A percentile compares a stretch with the other conserved stretches of the same genome.
These are phyloP conservation scores for Sordariomycetes sp. DNA, from an alignment of 2,329 filamentous ascomycete species.

Conservation along the genomic window DNA sequence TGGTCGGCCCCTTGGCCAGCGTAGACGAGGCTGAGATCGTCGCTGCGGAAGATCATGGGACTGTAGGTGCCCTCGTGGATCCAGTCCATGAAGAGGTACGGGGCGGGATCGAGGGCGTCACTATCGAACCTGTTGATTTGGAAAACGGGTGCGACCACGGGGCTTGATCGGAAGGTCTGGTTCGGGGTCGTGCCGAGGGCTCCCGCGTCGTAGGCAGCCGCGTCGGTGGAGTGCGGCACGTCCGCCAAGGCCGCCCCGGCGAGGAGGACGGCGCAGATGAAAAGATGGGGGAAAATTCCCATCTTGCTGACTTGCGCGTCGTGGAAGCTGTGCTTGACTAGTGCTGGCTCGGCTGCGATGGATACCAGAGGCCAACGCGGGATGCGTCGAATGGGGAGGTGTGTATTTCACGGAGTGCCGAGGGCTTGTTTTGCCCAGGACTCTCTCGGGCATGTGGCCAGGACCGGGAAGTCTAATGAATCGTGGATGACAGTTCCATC, in stretches of 20 bases:
- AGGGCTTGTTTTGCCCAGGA: no score
- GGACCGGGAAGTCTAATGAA: no score
- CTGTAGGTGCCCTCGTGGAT: slow-evolving; percentile 14
- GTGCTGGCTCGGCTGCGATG: no score
- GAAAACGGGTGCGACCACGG: slow-evolving; percentile 20
- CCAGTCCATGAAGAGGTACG: slow-evolving; percentile 21
- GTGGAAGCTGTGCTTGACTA: no score
- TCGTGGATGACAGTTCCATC: no score
- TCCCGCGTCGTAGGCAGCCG: slow-evolving; percentile 16
- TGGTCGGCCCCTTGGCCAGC: slow-evolving; percentile 20
- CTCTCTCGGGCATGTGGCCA: no score
- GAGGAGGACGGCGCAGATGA: neutral
- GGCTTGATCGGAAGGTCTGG: slow-evolving; percentile 20
- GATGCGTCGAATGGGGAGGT: no score
- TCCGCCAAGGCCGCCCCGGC: slow-evolving; percentile 10
- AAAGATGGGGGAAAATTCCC: no score
- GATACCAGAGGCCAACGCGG: no score
- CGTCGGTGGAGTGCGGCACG: slow-evolving; percentile 12
- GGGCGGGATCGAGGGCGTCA: slow-evolving; percentile 14
- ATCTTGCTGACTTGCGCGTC: no score
- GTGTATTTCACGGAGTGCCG: no score
- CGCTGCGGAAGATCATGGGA: slow-evolving; percentile 22
- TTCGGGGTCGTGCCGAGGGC: slow-evolving; percentile 16
- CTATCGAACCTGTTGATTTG: slow-evolving; percentile 20
- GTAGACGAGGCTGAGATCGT: slow-evolving; percentile 25